Evolutionary conservation across 2,329 filamentous ascomycete species (phyloP).

Genomic region (Trichophyton verrucosum): DNA sequence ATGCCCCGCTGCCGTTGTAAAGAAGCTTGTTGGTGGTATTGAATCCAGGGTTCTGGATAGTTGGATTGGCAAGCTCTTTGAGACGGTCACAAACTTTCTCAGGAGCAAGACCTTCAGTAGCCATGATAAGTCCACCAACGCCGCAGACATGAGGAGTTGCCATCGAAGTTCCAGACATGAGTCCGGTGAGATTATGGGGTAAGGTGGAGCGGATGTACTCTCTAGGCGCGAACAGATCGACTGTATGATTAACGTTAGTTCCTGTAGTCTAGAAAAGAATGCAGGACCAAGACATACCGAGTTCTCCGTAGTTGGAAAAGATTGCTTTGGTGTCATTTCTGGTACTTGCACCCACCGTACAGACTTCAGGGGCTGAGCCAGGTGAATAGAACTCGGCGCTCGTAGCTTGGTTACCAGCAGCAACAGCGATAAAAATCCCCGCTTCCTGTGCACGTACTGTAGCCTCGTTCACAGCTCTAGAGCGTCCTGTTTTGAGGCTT

Average conservation of each 20-base stretch:
- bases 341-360: conserved; percentile 32
- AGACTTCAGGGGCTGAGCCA: conserved; percentile 26
- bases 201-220: conserved; percentile 40
- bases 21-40: conserved; percentile 22
- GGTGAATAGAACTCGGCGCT: conserved; percentile 21
- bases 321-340: conserved; percentile 22
- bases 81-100: conserved; percentile 38
- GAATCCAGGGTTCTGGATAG: conserved; percentile 14
- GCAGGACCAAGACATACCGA: conserved; percentile 15
- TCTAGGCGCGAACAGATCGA: conserved; percentile 48
- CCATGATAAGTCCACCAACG: conserved; percentile 40
- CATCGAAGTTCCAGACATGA: conserved; percentile 28
- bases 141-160: conserved; percentile 39
- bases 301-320: conserved; percentile 33
- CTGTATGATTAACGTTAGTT: conserved; percentile 10
- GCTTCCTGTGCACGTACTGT: conserved; percentile 24
- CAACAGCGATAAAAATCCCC: conserved; percentile 31
- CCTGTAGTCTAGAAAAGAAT: background rate
- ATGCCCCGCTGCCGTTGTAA: conserved; percentile 18
- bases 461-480: conserved; percentile 29
- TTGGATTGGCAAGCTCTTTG: conserved; percentile 39
- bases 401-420: conserved; percentile 30
- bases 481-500: conserved; percentile 26
- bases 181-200: conserved; percentile 37
- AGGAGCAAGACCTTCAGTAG: conserved; percentile 39